These are phyloP conservation scores for Aquilaria agallochum DNA, from an alignment of 441 rosid genomes.

Conservation along the genomic window DNA sequence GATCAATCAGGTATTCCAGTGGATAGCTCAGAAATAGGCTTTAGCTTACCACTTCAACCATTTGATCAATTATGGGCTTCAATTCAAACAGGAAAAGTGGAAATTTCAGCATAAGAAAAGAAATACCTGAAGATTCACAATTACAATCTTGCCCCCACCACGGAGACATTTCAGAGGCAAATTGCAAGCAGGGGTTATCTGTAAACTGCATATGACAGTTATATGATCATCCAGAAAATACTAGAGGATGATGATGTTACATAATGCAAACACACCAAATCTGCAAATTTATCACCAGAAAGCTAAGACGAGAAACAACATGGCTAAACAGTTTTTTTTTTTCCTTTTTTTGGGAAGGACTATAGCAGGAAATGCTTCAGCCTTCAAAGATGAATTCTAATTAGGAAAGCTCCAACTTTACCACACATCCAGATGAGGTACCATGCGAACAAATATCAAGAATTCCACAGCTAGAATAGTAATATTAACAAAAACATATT, in stretches of 20 bases:
- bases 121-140: constrained; percentile 94
- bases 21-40: too few species aligned
- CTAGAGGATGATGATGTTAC: not conserved
- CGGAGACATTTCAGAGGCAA: constrained; percentile 86
- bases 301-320: constrained; percentile 1
- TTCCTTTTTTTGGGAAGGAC: too few species aligned
- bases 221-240: constrained; percentile 13
- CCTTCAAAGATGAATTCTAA: too few species aligned
- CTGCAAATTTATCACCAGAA: not conserved
- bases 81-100: too few species aligned
- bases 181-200: constrained; percentile 99
- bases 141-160: constrained; percentile 89
- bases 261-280: constrained; percentile 1
- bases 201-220: constrained; percentile 66
- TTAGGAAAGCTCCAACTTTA: too few species aligned
- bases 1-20: not conserved
- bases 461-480: too few species aligned
- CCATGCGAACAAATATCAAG: too few species aligned
- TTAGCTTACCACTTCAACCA: too few species aligned
- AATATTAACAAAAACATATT: too few species aligned
- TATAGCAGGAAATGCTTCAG: too few species aligned
- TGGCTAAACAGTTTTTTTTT: too few species aligned
- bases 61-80: not conserved
- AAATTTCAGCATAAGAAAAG: not conserved
- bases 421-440: too few species aligned